Conservation (phyloP, 2,329 filamentous ascomycete species). For the Myrmaecium sp. region DNA sequence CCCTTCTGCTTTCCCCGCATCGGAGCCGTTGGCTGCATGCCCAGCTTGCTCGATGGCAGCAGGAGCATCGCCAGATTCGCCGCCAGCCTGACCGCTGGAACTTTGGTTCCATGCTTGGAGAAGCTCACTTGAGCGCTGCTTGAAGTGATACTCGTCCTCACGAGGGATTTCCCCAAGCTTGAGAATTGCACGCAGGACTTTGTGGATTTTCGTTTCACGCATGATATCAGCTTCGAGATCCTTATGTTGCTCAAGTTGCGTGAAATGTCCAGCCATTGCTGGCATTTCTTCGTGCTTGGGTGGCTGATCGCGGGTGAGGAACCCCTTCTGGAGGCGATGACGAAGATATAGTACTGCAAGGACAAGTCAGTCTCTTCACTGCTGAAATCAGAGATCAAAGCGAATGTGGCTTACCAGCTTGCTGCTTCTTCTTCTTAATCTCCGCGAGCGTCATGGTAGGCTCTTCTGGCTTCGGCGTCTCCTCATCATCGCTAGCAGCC, state of each 20-base stretch:
- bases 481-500: conserved; percentile 37
- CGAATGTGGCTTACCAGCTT: conserved; percentile 30
- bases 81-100: conserved; percentile 31
- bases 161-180: conserved; percentile 74
- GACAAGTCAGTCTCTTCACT: conserved; percentile 2
- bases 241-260: conserved; percentile 61
- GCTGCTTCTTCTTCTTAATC: conserved; percentile 39
- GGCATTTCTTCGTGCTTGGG: conserved; percentile 80
- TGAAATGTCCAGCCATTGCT: conserved; percentile 58
- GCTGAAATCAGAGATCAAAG: neutral
- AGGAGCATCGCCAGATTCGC: conserved; percentile 24
- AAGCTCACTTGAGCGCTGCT: conserved; percentile 60
- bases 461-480: conserved; percentile 33
- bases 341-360: conserved; percentile 71
- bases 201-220: conserved; percentile 89
- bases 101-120: conserved; percentile 82
- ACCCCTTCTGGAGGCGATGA: conserved; percentile 87
- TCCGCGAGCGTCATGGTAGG: conserved; percentile 38
- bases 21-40: conserved; percentile 10
- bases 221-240: conserved; percentile 85
- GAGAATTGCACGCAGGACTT: conserved; percentile 86
- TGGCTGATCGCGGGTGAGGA: conserved; percentile 66
- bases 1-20: conserved; percentile 13
- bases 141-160: conserved; percentile 82
- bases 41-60: conserved; percentile 9